These are phyloP conservation scores for Hypoxylon cercidicola DNA, from an alignment of 495 filamentous ascomycete genomes.

Conservation along the genomic window DNA sequence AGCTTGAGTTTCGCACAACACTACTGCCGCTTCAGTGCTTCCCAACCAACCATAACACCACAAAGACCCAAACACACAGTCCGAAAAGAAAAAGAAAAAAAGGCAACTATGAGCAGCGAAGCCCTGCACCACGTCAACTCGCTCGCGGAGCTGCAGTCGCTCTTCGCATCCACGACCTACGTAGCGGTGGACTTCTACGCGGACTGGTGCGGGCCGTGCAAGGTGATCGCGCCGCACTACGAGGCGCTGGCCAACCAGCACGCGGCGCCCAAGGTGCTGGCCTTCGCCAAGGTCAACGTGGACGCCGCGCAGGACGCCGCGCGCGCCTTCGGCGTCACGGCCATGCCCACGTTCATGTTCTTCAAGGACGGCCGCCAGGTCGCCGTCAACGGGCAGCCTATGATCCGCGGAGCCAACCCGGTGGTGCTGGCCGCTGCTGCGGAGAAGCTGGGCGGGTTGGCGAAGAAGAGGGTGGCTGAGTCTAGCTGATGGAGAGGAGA, in stretches of 20 bases:
- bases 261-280: constrained; percentile 53
- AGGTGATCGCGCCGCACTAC: constrained; percentile 71
- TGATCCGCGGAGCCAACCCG: constrained; percentile 53
- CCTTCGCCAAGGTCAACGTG: constrained; percentile 70
- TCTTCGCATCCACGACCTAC: constrained; percentile 52
- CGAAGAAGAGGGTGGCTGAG: constrained; percentile 44
- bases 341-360: constrained; percentile 86
- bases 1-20: no score
- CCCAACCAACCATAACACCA: no score
- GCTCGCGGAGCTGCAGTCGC: constrained; percentile 43
- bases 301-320: constrained; percentile 62
- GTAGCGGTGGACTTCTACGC: constrained; percentile 64
- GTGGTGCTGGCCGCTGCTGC: constrained; percentile 43
- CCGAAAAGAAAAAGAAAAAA: constrained; percentile 4
- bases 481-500: not conserved
- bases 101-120: constrained; percentile 38
- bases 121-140: constrained; percentile 46
- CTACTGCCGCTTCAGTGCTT: no score
- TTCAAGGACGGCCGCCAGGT: constrained; percentile 76
- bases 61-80: no score
- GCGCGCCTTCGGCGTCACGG: constrained; percentile 56
- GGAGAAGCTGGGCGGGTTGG: constrained; percentile 48
- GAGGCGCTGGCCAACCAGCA: constrained; percentile 59
- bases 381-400: constrained; percentile 64
- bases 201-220: constrained; percentile 75